Evolutionary conservation across 441 rosid genomes (phyloP).

Genomic region (Melastoma candidum): DNA sequence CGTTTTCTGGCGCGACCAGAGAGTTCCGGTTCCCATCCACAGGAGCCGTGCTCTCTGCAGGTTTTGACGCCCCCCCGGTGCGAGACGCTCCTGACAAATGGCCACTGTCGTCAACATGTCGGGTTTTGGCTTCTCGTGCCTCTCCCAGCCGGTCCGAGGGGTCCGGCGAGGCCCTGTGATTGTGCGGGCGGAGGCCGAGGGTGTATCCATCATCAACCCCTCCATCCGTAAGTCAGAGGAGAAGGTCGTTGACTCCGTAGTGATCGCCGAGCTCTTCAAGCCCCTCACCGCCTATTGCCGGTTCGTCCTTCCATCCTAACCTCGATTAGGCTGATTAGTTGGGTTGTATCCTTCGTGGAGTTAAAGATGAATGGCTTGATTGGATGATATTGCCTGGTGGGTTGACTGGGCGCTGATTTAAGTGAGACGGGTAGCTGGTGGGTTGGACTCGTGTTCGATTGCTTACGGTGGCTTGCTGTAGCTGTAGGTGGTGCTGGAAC

Average conservation of each 20-base stretch:
- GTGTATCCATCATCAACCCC: constrained; percentile 37
- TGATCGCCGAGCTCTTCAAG: constrained; percentile 63
- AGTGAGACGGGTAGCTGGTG: no score
- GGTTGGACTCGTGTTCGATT: no score
- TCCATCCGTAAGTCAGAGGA: constrained; percentile 74
- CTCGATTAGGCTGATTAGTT: neutral
- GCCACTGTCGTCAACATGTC: constrained; percentile 24
- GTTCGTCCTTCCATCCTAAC: constrained; percentile 20
- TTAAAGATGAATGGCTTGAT: no score
- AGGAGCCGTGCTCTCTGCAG: constrained; percentile 34
- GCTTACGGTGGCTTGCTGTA: no score
- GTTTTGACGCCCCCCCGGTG: constrained; percentile 13
- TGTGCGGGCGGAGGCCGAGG: constrained; percentile 54
- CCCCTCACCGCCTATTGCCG: constrained; percentile 85
- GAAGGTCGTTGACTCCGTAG: constrained; percentile 74
- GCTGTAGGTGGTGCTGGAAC: no score
- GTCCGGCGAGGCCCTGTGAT: constrained; percentile 19
- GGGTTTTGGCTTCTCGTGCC: constrained; percentile 24
- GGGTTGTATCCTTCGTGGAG: neutral
- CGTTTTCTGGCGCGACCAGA: no score
- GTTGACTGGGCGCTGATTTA: no score
- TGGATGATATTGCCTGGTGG: no score
- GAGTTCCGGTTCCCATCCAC: neutral
- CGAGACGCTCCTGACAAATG: constrained; percentile 19
- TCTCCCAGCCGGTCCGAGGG: constrained; percentile 11